Evolutionary conservation across 2,329 filamentous ascomycete genomes (phyloP).

Genomic region (Lecanicillium sp.): DNA sequence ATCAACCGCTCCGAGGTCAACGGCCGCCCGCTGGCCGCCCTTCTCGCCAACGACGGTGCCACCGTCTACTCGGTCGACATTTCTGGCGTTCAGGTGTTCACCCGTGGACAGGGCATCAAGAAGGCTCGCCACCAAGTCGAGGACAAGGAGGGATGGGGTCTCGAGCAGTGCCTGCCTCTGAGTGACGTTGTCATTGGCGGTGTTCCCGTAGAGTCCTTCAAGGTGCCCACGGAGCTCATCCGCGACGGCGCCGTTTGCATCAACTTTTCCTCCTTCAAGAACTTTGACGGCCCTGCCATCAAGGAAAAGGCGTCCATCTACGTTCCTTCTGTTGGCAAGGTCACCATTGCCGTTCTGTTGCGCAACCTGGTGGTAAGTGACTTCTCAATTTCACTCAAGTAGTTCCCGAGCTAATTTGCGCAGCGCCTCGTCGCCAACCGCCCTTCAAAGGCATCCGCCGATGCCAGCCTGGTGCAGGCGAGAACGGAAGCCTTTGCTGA

Average conservation of each 20-base stretch:
- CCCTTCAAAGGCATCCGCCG: constrained; percentile 28
- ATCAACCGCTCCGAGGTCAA: constrained; percentile 97
- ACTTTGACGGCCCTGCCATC: constrained; percentile 76
- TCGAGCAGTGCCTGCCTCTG: constrained; percentile 75
- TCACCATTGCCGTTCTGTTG: constrained; percentile 87
- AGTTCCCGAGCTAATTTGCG: constrained; percentile 16
- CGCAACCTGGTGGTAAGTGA: constrained; percentile 75
- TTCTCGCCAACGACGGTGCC: constrained; percentile 93
- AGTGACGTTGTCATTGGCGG: constrained; percentile 95
- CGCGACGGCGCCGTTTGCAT: constrained; percentile 94
- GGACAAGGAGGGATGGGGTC: constrained; percentile 69
- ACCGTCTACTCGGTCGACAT: constrained; percentile 93
- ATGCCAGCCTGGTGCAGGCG: constrained; percentile 26
- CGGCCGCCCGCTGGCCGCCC: constrained; percentile 80
- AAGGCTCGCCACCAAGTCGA: constrained; percentile 80
- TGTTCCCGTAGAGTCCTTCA: constrained; percentile 81
- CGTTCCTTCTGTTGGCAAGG: constrained; percentile 93
- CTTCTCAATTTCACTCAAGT: neutral
- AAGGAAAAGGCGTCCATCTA: constrained; percentile 97
- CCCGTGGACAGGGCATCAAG: constrained; percentile 78
- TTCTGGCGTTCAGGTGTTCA: constrained; percentile 86
- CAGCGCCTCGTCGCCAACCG: constrained; percentile 47
- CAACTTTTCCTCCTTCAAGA: constrained; percentile 94
- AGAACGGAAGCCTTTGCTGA: constrained; percentile 34
- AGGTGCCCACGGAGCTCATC: constrained; percentile 77